Conservation (phyloP, 2,329 filamentous ascomycete genomes). For the Colletotrichum musae region DNA sequence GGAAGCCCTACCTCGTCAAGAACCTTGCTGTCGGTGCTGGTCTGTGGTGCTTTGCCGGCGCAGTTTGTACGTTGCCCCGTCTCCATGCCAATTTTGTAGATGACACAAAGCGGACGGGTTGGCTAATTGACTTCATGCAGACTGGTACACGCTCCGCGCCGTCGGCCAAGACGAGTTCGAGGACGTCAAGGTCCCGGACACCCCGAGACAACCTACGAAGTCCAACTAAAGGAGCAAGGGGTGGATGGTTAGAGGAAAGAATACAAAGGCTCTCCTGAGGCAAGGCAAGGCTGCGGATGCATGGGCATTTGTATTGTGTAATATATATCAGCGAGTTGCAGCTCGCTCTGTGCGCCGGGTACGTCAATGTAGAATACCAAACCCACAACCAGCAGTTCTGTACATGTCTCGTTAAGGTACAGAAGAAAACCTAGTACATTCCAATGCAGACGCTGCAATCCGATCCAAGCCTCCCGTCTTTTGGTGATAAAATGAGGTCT, state of each 20-base stretch:
- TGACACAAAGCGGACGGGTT: no score
- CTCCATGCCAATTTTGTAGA: background rate
- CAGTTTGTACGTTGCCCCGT: slow-evolving; percentile 82
- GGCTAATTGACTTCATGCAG: slow-evolving; percentile 50
- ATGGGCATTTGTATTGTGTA: slow-evolving; percentile 30
- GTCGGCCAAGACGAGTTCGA: slow-evolving; percentile 98
- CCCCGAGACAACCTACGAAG: slow-evolving; percentile 67
- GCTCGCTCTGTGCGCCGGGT: slow-evolving; percentile 20
- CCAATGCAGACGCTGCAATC: slow-evolving; percentile 28
- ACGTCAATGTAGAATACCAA: slow-evolving; percentile 34
- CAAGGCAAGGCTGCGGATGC: background rate
- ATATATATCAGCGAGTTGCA: slow-evolving; percentile 32
- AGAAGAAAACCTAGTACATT: slow-evolving; percentile 22
- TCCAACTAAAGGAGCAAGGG: slow-evolving; percentile 44
- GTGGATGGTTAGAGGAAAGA: background rate
- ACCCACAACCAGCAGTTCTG: slow-evolving; percentile 28
- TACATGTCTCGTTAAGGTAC: slow-evolving; percentile 36
- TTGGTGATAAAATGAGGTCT: slow-evolving; percentile 6
- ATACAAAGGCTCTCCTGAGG: background rate
- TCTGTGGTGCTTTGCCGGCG: slow-evolving; percentile 81
- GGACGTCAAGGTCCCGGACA: slow-evolving; percentile 90
- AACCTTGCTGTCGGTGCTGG: slow-evolving; percentile 87
- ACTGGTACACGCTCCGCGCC: slow-evolving; percentile 78
- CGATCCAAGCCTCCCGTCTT: slow-evolving; percentile 21
- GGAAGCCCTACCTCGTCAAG: slow-evolving; percentile 91